Evolutionary conservation across 805 yeast species (phyloP).

Genomic region (Phaffomyces antillensis): DNA sequence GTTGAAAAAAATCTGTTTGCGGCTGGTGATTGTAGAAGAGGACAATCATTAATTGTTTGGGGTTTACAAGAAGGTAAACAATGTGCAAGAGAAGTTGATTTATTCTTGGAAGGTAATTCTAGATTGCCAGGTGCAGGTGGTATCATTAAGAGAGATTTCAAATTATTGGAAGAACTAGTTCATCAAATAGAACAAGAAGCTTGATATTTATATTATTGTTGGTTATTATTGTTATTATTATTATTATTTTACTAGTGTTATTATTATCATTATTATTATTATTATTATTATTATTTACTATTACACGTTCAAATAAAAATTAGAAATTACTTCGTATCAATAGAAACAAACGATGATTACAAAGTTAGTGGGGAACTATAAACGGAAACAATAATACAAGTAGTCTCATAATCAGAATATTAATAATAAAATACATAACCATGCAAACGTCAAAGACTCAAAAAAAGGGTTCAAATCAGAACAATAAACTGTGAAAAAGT

Average conservation of each 20-base stretch:
- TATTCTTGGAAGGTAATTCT: conserved; percentile 67
- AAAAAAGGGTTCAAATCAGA: too few relatives aligned
- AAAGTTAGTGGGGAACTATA: too few relatives aligned
- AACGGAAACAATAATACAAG: too few relatives aligned
- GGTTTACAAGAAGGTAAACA: conserved; percentile 99
- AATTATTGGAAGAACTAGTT: conserved; percentile 69
- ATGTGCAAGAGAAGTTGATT: conserved; percentile 92
- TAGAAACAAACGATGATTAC: too few relatives aligned
- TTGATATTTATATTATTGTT: conserved; percentile 4
- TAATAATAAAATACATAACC: too few relatives aligned
- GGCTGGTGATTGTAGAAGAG: conserved; percentile 99
- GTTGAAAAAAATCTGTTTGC: conserved; percentile 75
- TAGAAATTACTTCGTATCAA: too few relatives aligned
- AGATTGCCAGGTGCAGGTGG: conserved; percentile 93
- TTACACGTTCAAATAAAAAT: too few relatives aligned
- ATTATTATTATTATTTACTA: too few relatives aligned
- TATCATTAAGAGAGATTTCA: conserved; percentile 77
- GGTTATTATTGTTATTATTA: neutral
- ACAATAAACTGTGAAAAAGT: too few relatives aligned
- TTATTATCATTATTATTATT: too few relatives aligned
- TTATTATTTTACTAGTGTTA: neutral
- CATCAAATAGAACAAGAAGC: conserved; percentile 14
- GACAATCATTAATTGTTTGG: conserved; percentile 97
- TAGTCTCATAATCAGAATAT: too few relatives aligned
- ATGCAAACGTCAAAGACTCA: too few relatives aligned